Conservation (phyloP, 306 rosid genomes). For the Casuarina equisetifolia region DNA sequence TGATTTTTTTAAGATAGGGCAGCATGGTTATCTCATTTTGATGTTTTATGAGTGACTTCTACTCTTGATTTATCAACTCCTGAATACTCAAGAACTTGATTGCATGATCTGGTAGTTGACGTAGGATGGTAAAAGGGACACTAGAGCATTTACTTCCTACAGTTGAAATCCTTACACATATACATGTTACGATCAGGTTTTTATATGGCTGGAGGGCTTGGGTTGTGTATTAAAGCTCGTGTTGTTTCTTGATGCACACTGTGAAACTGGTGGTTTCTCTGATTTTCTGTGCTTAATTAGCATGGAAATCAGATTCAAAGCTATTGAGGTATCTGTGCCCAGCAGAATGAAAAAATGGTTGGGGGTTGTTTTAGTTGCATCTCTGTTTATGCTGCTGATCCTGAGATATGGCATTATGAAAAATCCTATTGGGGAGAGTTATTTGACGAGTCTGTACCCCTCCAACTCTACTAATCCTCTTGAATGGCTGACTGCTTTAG, state of each 20-base stretch:
- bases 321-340: conserved; percentile 31
- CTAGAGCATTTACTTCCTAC: conserved; percentile 23
- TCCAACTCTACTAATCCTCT: conserved; percentile 71
- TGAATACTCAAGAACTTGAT: conserved; percentile 9
- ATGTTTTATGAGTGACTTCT: conserved; percentile 35
- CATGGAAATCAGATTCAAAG: conserved; percentile 32
- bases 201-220: conserved; percentile 21
- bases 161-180: conserved; percentile 6
- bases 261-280: conserved; percentile 18
- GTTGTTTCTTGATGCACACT: neutral
- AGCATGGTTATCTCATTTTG: conserved; percentile 17
- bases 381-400: conserved; percentile 68
- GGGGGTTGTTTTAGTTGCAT: conserved; percentile 64
- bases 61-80: conserved; percentile 33
- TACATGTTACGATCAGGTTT: conserved; percentile 17
- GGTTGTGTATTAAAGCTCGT: neutral
- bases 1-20: conserved; percentile 36
- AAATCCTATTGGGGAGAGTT: conserved; percentile 57
- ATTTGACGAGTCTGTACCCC: conserved; percentile 42
- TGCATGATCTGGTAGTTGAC: conserved; percentile 24
- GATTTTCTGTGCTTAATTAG: conserved; percentile 30
- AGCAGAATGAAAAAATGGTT: conserved; percentile 82
- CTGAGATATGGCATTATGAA: conserved; percentile 69
- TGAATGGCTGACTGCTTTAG: conserved; percentile 64
- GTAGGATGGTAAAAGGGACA: conserved; percentile 24